Conservation (phyloP, 495 filamentous ascomycete genomes). For the Annulohypoxylon bovei region DNA sequence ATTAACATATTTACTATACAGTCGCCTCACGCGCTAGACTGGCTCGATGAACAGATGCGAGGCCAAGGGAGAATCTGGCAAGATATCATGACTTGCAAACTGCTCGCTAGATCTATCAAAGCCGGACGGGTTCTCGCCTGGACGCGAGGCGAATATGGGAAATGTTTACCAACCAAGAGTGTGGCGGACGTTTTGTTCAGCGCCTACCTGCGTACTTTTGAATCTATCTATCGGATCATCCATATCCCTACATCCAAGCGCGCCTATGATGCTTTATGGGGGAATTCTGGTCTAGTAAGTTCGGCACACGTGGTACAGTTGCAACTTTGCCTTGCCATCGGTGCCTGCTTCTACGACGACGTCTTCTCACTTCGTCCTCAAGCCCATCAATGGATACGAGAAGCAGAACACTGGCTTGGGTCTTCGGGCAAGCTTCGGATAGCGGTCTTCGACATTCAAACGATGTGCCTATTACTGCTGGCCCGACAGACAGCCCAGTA, state of each 20-base stretch:
- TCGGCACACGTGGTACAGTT: constrained; percentile 63
- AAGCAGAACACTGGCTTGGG: constrained; percentile 69
- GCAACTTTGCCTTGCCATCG: constrained; percentile 68
- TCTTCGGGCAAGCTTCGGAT: constrained; percentile 63
- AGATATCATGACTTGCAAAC: constrained; percentile 53
- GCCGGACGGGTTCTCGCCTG: constrained; percentile 44
- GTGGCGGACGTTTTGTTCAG: constrained; percentile 57
- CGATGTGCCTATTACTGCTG: constrained; percentile 66
- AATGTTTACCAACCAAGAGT: constrained; percentile 43
- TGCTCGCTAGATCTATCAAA: constrained; percentile 58
- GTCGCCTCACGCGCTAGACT: constrained; percentile 24
- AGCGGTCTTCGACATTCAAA: constrained; percentile 63
- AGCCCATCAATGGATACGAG: constrained; percentile 67
- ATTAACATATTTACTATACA: neutral
- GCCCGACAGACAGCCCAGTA: constrained; percentile 61
- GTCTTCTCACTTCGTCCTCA: constrained; percentile 55
- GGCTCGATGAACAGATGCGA: constrained; percentile 35
- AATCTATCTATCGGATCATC: constrained; percentile 63
- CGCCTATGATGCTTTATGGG: constrained; percentile 57
- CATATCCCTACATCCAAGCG: constrained; percentile 59
- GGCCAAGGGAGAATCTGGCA: constrained; percentile 34
- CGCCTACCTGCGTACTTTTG: constrained; percentile 61
- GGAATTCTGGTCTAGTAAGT: constrained; percentile 19
- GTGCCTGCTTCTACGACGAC: constrained; percentile 63
- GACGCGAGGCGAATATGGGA: constrained; percentile 45